These are phyloP conservation scores for Claviceps capensis DNA, from an alignment of 2,329 filamentous ascomycete species.

Conservation along the genomic window DNA sequence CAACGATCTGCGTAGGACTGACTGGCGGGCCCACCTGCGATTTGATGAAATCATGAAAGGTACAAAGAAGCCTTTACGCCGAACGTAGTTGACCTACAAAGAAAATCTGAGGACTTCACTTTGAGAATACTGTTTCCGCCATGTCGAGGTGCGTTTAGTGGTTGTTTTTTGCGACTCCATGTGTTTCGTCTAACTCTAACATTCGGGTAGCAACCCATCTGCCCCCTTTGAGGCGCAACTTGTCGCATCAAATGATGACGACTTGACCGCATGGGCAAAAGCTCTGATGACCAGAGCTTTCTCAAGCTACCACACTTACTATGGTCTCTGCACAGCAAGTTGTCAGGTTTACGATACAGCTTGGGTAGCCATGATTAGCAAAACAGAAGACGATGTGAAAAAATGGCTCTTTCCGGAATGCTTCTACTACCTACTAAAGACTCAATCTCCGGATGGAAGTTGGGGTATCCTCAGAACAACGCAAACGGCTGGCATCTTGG, in stretches of 20 bases:
- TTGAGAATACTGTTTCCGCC: too few relatives aligned
- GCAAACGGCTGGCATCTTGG: constrained; percentile 8
- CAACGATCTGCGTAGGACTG: too few relatives aligned
- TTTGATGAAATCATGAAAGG: too few relatives aligned
- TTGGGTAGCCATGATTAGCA: constrained; percentile 8
- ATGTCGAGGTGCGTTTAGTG: too few relatives aligned
- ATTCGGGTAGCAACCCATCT: not conserved
- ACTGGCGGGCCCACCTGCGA: too few relatives aligned
- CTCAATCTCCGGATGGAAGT: constrained; percentile 4
- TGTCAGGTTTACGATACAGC: constrained; percentile 8
- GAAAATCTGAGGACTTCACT: too few relatives aligned
- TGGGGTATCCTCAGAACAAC: constrained; percentile 1
- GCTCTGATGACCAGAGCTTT: not conserved
- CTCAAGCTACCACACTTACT: not conserved
- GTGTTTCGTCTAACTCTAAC: too few relatives aligned
- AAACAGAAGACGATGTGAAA: not conserved
- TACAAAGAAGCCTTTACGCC: too few relatives aligned
- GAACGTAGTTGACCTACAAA: too few relatives aligned
- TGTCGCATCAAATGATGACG: not conserved
- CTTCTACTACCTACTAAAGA: constrained; percentile 6
- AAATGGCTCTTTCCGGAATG: constrained; percentile 9
- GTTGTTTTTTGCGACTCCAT: too few relatives aligned
- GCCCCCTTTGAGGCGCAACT: not conserved
- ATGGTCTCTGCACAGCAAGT: not conserved
- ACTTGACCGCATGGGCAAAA: not conserved